These are phyloP conservation scores for Agarophyton chilense DNA, from an alignment of 23 red algal genomes.

Conservation along the genomic window DNA sequence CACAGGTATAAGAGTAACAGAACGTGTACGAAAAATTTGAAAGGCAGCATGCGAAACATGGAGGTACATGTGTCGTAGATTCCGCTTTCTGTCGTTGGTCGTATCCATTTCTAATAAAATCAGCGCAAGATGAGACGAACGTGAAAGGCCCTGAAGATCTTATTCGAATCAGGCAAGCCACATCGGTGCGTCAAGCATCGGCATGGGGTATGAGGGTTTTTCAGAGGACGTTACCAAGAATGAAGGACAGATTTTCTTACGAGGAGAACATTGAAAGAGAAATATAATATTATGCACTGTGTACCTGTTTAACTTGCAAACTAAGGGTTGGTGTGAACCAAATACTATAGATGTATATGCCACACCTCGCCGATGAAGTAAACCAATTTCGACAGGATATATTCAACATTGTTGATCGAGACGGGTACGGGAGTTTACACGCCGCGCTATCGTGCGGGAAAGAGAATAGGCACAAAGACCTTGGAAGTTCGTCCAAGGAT, in stretches of 20 bases:
- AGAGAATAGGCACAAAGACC: no score
- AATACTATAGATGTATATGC: no score
- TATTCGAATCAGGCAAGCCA: not conserved
- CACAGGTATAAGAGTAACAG: not conserved
- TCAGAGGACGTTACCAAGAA: not conserved
- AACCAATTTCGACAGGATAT: no score
- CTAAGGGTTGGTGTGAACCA: no score
- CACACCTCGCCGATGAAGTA: no score
- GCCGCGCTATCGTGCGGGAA: no score
- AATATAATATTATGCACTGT: not conserved
- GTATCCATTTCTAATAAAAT: constrained; percentile 21
- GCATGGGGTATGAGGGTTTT: not conserved
- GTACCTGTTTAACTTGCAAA: not conserved
- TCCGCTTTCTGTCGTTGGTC: not conserved
- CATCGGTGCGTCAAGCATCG: not conserved
- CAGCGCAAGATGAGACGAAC: not conserved
- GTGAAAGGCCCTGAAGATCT: not conserved
- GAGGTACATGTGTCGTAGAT: not conserved
- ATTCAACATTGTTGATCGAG: no score
- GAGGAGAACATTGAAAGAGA: not conserved
- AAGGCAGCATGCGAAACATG: not conserved
- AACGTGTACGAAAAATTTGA: not conserved
- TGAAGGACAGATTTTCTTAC: not conserved
- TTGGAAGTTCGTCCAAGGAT: no score
- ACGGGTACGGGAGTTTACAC: no score